Conservation (phyloP, 108 stramenopile genomes). For the Parmales sp. region DNA sequence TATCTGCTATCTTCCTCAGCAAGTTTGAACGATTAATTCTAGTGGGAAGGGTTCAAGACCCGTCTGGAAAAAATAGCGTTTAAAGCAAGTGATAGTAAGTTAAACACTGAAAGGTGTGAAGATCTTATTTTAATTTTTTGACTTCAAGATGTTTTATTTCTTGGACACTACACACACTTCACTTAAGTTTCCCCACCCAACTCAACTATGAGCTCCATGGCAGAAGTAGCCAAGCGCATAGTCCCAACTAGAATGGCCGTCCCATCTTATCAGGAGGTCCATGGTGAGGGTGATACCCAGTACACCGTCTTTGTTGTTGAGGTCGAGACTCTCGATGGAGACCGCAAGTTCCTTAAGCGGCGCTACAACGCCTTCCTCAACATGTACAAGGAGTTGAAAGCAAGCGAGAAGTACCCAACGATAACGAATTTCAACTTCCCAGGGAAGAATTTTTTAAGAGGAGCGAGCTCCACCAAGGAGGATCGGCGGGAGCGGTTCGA, state of each 20-base stretch:
- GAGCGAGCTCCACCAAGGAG: neutral
- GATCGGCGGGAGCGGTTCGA: constrained; percentile 1
- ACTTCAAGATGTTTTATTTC: too few species aligned
- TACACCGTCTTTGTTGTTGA: constrained; percentile 5
- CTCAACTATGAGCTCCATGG: too few species aligned
- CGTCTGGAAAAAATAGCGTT: too few species aligned
- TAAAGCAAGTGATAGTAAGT: too few species aligned
- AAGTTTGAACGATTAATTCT: too few species aligned
- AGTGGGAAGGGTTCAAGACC: too few species aligned
- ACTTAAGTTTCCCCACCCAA: too few species aligned
- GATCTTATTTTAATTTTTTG: too few species aligned
- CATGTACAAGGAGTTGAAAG: constrained; percentile 4
- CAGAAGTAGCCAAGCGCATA: too few species aligned
- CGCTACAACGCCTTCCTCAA: constrained; percentile 11
- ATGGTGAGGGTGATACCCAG: neutral
- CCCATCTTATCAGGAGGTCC: constrained; percentile 4
- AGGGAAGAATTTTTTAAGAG: neutral
- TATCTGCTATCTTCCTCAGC: too few species aligned
- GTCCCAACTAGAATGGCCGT: constrained; percentile 1
- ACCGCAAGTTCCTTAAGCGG: constrained; percentile 1
- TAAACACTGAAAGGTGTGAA: too few species aligned
- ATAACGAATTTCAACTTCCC: neutral
- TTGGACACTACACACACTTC: too few species aligned
- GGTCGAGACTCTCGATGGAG: neutral
- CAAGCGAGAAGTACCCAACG: neutral